phyloP scores from a whole-genome alignment of 2,329 filamentous ascomycete genomes.

The Diaporthe sp. region DNA sequence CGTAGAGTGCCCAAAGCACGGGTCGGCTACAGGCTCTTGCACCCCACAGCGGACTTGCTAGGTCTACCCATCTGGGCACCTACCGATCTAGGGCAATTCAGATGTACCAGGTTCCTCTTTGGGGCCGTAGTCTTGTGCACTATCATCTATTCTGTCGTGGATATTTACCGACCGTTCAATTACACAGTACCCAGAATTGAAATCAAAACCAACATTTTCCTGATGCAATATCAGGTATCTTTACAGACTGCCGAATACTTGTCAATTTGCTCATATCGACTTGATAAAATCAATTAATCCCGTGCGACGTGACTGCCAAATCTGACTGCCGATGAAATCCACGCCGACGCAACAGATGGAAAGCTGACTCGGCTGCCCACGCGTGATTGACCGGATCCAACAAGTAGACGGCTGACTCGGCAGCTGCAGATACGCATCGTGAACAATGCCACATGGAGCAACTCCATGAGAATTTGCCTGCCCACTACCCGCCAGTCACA shows the following conservation, averaged over 20 bases:
- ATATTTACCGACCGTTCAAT: not conserved
- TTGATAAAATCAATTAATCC: not conserved
- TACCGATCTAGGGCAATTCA: not conserved
- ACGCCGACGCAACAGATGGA: not conserved
- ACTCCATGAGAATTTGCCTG: not conserved
- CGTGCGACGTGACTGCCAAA: conserved; percentile 5
- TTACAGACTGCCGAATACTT: not conserved
- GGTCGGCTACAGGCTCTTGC: conserved; percentile 19
- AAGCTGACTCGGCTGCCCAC: conserved; percentile 19
- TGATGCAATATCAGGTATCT: not conserved
- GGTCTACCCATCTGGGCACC: not conserved
- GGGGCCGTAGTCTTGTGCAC: no score
- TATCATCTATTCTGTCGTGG: not conserved
- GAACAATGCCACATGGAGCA: conserved; percentile 1
- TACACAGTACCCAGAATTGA: not conserved
- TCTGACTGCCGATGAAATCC: conserved; percentile 16
- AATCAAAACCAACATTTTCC: not conserved
- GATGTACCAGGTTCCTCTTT: not conserved
- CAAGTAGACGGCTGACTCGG: conserved; percentile 17
- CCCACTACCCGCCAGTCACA: conserved; percentile 6
- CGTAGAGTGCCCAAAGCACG: conserved; percentile 32
- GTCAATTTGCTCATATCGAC: not conserved
- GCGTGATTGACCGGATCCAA: not conserved
- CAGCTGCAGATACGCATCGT: conserved; percentile 18
- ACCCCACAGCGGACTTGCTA: not conserved